Evolutionary conservation across 805 yeast species (phyloP).

Genomic region (Monosporozyma solicola): DNA sequence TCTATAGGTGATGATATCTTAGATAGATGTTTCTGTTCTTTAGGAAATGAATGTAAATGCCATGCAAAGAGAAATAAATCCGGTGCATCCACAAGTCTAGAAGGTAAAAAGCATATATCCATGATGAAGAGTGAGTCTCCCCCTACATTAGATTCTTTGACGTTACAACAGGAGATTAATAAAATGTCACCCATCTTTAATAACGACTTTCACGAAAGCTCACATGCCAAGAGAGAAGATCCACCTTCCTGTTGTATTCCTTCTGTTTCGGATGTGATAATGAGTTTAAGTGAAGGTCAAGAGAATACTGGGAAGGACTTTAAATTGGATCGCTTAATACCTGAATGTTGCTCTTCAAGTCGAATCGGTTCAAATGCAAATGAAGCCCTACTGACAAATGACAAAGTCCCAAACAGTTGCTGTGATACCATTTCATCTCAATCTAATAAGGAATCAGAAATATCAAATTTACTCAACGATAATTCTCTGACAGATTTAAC

Average conservation of each 20-base stretch:
- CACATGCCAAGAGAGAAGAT: not conserved
- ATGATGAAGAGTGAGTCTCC: not conserved
- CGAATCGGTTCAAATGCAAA: not conserved
- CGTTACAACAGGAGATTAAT: not conserved
- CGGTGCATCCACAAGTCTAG: not conserved
- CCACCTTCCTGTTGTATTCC: not conserved
- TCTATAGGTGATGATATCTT: not conserved
- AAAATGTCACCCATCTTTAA: not conserved
- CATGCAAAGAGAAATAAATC: slow-evolving; percentile 6
- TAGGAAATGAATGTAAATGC: slow-evolving; percentile 10
- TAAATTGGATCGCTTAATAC: not conserved
- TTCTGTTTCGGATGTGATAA: not conserved
- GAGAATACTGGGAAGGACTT: not conserved
- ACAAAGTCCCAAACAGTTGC: not conserved
- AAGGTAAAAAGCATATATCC: not conserved
- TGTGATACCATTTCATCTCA: not conserved
- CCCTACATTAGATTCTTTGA: not conserved
- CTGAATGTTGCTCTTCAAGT: not conserved
- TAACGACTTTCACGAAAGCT: not conserved
- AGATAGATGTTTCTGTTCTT: slow-evolving; percentile 2
- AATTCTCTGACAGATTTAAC: not conserved
- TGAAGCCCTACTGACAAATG: not conserved
- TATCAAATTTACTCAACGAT: not conserved
- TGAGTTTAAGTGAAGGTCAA: not conserved
- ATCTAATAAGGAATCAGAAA: not conserved